Evolutionary conservation across 768 basidiomycete genomes (phyloP).

Genomic region (Tulasnella sp.): DNA sequence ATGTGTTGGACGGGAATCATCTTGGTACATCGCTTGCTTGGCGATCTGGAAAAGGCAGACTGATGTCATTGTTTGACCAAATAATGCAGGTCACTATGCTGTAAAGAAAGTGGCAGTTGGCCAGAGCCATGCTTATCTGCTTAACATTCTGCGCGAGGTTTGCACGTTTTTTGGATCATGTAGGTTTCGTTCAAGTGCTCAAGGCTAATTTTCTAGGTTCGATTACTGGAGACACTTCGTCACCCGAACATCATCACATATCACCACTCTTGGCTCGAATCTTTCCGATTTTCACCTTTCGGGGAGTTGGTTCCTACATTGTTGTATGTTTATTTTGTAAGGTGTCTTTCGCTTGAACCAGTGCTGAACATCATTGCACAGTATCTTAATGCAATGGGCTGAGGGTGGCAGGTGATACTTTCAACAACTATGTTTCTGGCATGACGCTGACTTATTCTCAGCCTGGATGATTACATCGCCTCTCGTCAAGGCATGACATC

Average conservation of each 20-base stretch:
- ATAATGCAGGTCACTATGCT: constrained; percentile 60
- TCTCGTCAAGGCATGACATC: constrained; percentile 50
- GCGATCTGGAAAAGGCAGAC: neutral
- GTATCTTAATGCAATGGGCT: constrained; percentile 87
- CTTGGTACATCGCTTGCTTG: constrained; percentile 41
- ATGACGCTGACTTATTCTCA: constrained; percentile 4
- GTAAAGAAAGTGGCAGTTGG: constrained; percentile 96
- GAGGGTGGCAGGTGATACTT: constrained; percentile 46
- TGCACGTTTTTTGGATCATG: constrained; percentile 15
- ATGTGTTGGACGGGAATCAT: constrained; percentile 75
- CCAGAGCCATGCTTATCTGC: constrained; percentile 71
- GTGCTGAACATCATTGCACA: constrained; percentile 22
- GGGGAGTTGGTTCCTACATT: constrained; percentile 79
- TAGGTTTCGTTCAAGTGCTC: neutral
- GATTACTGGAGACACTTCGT: constrained; percentile 69
- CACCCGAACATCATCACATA: constrained; percentile 93
- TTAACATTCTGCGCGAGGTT: constrained; percentile 69
- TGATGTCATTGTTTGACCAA: neutral
- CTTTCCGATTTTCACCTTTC: constrained; percentile 72
- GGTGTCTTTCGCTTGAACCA: neutral
- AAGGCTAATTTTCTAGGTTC: constrained; percentile 37
- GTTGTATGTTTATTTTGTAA: constrained; percentile 62
- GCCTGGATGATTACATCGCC: constrained; percentile 66
- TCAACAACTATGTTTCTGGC: neutral
- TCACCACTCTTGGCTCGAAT: constrained; percentile 91